phyloP scores from a whole-genome alignment of 1,284 basidiomycete genomes.

The Anthracocystis setariae region DNA sequence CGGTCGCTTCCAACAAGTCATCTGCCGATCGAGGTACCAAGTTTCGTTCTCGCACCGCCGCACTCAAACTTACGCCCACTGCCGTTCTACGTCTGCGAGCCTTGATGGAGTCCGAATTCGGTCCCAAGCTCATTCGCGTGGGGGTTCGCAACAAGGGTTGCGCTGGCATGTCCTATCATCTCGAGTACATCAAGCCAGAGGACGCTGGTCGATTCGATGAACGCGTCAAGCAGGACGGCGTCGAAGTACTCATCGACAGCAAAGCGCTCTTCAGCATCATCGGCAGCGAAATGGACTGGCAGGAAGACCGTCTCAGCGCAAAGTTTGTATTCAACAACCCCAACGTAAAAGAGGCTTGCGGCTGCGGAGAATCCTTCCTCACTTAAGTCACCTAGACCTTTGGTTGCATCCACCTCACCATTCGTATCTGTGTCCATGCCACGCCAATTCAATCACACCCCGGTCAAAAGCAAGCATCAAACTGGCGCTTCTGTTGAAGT shows the following conservation, averaged over 20 bases:
- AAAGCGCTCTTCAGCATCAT: slow-evolving; percentile 98
- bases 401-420: background rate
- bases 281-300: slow-evolving; percentile 98
- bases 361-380: slow-evolving; percentile 84
- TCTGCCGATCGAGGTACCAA: slow-evolving; percentile 45
- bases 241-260: slow-evolving; percentile 92
- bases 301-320: slow-evolving; percentile 74
- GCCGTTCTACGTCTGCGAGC: slow-evolving; percentile 73
- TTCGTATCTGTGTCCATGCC: too few species aligned
- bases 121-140: slow-evolving; percentile 89
- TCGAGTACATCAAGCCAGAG: slow-evolving; percentile 81
- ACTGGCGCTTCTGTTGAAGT: too few species aligned
- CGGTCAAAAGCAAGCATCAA: too few species aligned
- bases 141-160: slow-evolving; percentile 99
- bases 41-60: slow-evolving; percentile 54
- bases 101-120: slow-evolving; percentile 79
- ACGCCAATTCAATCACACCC: too few species aligned
- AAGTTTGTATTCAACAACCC: slow-evolving; percentile 88
- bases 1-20: slow-evolving; percentile 25
- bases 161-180: slow-evolving; percentile 94
- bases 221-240: slow-evolving; percentile 78
- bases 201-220: slow-evolving; percentile 91
- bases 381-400: slow-evolving; percentile 13
- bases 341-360: slow-evolving; percentile 83
- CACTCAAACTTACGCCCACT: slow-evolving; percentile 71